A percentile compares a stretch with the other conserved stretches of the same genome.
Evolutionary conservation across 805 yeast species (phyloP).

Genomic region (Ogataea henricii): DNA sequence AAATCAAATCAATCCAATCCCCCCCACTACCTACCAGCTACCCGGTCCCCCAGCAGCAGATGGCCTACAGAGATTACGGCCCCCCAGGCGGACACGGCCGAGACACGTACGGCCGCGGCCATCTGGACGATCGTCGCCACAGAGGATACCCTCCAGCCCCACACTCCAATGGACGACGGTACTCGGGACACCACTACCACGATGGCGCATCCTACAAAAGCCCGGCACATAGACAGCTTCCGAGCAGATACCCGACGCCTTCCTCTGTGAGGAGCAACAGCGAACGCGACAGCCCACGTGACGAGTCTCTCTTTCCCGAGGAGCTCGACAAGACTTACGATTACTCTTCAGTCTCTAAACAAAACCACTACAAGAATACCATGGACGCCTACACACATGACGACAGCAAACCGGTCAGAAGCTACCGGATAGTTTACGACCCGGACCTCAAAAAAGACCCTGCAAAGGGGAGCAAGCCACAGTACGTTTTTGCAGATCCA

Average conservation of each 20-base stretch:
- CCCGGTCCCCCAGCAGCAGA: background rate
- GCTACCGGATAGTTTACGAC: constrained; percentile 49
- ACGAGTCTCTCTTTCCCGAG: background rate
- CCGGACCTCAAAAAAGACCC: constrained; percentile 47
- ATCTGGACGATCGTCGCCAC: background rate
- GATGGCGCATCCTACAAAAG: background rate
- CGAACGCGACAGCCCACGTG: constrained; percentile 1
- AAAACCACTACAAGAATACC: constrained; percentile 23
- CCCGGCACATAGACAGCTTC: background rate
- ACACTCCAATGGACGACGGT: background rate
- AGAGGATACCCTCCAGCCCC: background rate
- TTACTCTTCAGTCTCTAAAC: constrained; percentile 17
- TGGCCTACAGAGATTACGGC: constrained; percentile 7
- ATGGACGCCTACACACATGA: background rate
- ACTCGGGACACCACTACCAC: background rate
- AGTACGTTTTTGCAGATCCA: constrained; percentile 38
- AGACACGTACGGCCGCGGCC: background rate
- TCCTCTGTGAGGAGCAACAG: constrained; percentile 6
- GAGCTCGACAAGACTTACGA: constrained; percentile 20
- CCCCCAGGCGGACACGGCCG: background rate
- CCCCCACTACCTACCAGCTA: background rate
- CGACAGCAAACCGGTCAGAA: constrained; percentile 7
- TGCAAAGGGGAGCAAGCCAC: constrained; percentile 33
- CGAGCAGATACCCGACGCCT: background rate
- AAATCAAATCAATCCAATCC: background rate